Base-by-base conservation (phyloP, 1,284 basidiomycete species). In the Grifola frondosa region DNA sequence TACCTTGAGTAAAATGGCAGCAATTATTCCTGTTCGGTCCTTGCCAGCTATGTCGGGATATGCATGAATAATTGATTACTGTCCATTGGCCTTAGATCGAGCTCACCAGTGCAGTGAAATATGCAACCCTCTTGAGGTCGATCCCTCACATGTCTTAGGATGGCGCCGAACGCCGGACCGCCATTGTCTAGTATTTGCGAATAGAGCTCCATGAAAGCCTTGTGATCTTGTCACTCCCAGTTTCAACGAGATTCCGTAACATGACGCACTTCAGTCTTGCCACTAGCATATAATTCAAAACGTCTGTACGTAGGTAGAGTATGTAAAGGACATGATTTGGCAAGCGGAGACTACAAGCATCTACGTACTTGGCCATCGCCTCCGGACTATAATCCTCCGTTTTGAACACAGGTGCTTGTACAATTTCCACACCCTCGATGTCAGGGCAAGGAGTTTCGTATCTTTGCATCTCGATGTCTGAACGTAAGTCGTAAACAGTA, bases 161-260 rank as follows among this genome's bases (percentile, higher is more conserved):
- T 80, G 3, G 67, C 59, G 13, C 80, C 77, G 54, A 86, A 88
- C 4, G 85, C 74, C 12, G 63, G 62, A 7, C 81, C 83, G 6
- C 76, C 86, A 48, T 84, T 73, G 46, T 90, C 84, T 22, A 89
- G 66, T 37, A 89, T 88, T 70, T 89, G 85, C 31, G 83, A 78
- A 56, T 89, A 89, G 13, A 89, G 67, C 52, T 83, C 78, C 77
- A 88, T 83, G 60, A 89, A 90, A 9, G 87, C 81, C 84, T 88
- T 47, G 11, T 26, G 40, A 31, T 28, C 33, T 44, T 37, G 43
- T 43, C 39, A 44, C 48, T 30, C 28, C 19, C n/a, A n/a, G 37
- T 40, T 38, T 31, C 20, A 38, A 37, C 34, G 9, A 30, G 16
- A 46, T 20, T 21, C 25, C 21, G 12, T 4, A 29, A 34, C 32